Evolutionary conservation across 495 filamentous ascomycete species (phyloP), one percentile per base, ranked within the genome.

Genomic region (Lasiosphaeriaceae sp.): DNA sequence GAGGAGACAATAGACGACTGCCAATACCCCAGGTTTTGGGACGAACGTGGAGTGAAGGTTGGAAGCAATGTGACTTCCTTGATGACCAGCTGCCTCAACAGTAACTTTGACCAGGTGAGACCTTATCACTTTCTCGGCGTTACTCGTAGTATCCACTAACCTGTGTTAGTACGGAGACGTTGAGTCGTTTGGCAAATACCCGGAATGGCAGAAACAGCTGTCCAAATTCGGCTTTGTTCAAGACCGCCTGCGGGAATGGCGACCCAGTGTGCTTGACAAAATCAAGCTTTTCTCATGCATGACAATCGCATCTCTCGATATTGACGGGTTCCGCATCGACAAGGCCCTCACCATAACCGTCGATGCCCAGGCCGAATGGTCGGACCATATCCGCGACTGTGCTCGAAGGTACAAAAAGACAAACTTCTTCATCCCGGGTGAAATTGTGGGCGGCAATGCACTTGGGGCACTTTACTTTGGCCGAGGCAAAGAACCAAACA

Each of bases 161-260:
- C 57, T 88, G 16, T 88, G 88, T 65, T 86, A 86, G 68, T 88
- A 86, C 52, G 86, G 85, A 39, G 84, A 87, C 60, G 80, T 80
- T 23, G 83, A 84, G 64, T 79, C 85, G 8, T 87, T 88, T 55
- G 85, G 85, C 54, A 77, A 81, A 19, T 86, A 77, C 50, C 86
- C 86, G 3, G 84, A 87, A 52, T 89, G 82, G 80, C 74, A 88
- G 60, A 59, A 57, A 12, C 78, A 87, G 62, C 70, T 90, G 34
- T 78, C 84, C 11, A 89, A 89, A 58, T 89, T 89, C 65, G 84
- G 82, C 37, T 86, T 77, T 34, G 87, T 89, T 2, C 86, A 90
- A 65, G 86, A 90, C 63, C 83, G 86, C 58, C 72, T 90, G 20
- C 80, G 86, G 20, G 86, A 89, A 66, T 90, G 86, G 86, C 65